Percentiles rank a stretch among this genome's conserved stretches.
Evolutionary conservation across 192 early-diverging fungal genomes (phyloP).

Genomic region (Pilobolus umbonatus): DNA sequence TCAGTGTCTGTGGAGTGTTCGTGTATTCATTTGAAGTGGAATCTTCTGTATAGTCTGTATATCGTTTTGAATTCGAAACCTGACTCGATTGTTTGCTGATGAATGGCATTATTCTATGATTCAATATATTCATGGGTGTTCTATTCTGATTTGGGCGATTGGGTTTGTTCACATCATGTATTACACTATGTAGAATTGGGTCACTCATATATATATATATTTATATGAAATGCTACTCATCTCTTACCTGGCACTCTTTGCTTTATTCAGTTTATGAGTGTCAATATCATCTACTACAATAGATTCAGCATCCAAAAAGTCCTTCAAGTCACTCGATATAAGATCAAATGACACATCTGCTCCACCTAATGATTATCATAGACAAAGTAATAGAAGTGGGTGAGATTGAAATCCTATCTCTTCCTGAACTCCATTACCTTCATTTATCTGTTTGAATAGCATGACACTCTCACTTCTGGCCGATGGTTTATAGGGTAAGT

Average conservation of each 20-base stretch:
- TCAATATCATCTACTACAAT: conserved; percentile 9
- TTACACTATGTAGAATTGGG: background rate
- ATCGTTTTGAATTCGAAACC: too few species aligned
- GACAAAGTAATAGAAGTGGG: background rate
- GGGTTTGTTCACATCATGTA: background rate
- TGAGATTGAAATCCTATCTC: background rate
- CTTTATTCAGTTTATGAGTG: too few species aligned
- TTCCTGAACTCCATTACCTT: conserved; percentile 3
- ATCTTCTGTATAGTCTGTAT: too few species aligned
- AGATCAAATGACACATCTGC: conserved; percentile 20
- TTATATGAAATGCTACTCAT: too few species aligned
- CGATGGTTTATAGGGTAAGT: background rate
- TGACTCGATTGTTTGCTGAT: too few species aligned
- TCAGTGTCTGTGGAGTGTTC: too few species aligned
- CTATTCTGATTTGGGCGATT: background rate
- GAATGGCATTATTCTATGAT: too few species aligned
- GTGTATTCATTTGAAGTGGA: too few species aligned
- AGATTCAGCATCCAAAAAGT: conserved; percentile 7
- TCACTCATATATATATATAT: background rate
- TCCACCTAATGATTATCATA: background rate
- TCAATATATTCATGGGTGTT: too few species aligned
- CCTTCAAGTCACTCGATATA: conserved; percentile 13
- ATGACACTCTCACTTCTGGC: conserved; percentile 20
- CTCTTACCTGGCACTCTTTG: too few species aligned
- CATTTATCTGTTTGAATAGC: conserved; percentile 18